Evolutionary conservation across 1,284 basidiomycete species (phyloP).

Genomic region (Somion occarium): DNA sequence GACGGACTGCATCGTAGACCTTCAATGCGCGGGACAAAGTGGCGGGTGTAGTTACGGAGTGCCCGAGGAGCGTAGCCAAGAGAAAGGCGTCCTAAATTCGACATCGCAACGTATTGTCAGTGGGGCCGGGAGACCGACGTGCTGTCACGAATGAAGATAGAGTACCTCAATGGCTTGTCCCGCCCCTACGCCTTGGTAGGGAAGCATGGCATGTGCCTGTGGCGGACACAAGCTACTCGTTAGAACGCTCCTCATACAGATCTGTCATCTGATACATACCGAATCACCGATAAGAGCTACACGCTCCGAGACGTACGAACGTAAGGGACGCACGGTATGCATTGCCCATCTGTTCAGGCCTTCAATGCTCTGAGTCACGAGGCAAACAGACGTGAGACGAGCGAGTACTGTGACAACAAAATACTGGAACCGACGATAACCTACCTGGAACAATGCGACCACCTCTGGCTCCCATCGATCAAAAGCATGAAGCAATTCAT

Average conservation of each 20-base stretch:
- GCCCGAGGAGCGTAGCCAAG: conserved; percentile 40
- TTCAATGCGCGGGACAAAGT: conserved; percentile 32
- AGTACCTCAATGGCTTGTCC: conserved; percentile 52
- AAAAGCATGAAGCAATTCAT: conserved; percentile 29
- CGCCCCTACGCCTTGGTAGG: conserved; percentile 51
- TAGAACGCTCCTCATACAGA: too few relatives aligned
- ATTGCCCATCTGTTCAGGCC: conserved; percentile 44
- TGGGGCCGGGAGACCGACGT: neutral
- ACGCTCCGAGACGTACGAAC: conserved; percentile 32
- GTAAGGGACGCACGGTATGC: conserved; percentile 38
- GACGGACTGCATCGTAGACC: conserved; percentile 39
- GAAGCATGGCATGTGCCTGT: conserved; percentile 50
- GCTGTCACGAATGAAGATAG: neutral
- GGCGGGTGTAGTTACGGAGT: conserved; percentile 30
- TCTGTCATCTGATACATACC: conserved; percentile 19
- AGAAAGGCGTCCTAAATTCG: conserved; percentile 35
- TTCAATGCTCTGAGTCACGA: too few relatives aligned
- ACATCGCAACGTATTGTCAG: neutral
- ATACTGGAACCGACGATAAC: neutral
- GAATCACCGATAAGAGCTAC: conserved; percentile 51
- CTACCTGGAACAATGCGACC: conserved; percentile 35
- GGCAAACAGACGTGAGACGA: too few relatives aligned
- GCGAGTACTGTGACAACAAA: conserved; percentile 15
- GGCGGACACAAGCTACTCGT: neutral
- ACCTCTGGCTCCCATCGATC: conserved; percentile 39